phyloP scores from a whole-genome alignment of 495 filamentous ascomycete genomes.

The Hyaloscypha bicolor region DNA sequence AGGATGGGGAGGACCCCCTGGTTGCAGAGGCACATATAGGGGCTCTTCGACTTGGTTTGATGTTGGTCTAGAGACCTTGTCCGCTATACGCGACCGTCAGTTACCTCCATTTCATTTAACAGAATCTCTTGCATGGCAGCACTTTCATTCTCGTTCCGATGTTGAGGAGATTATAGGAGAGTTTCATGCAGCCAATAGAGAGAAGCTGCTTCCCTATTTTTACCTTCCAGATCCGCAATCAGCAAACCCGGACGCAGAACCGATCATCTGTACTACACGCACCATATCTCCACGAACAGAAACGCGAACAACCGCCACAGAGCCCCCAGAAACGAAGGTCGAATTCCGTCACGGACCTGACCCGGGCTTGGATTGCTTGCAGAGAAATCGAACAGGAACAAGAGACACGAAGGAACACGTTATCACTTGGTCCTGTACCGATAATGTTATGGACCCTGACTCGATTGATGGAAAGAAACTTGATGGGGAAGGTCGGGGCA shows the following conservation, averaged over 20 bases:
- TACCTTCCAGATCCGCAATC: background rate
- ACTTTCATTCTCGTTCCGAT: background rate
- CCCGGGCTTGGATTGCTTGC: constrained; percentile 44
- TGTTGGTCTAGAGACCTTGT: constrained; percentile 52
- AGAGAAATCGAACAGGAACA: constrained; percentile 51
- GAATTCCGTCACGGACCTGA: background rate
- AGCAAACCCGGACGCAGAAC: background rate
- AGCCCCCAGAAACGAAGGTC: background rate
- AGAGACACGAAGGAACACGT: constrained; percentile 40
- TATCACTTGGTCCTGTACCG: constrained; percentile 61
- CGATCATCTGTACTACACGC: constrained; percentile 13
- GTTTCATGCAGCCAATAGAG: background rate
- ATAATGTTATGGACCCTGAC: constrained; percentile 47
- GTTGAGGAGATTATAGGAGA: background rate
- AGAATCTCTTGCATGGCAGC: background rate
- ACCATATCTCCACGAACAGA: constrained; percentile 7
- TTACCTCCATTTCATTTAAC: background rate
- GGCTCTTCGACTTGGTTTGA: constrained; percentile 75
- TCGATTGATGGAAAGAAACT: constrained; percentile 45
- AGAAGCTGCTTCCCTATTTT: background rate
- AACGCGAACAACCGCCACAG: background rate
- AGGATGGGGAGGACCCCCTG: constrained; percentile 52
- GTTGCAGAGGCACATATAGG: constrained; percentile 48
- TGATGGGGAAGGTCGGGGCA: constrained; percentile 49
- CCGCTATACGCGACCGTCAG: background rate